Evolutionary conservation across 495 filamentous ascomycete species (phyloP).

Genomic region (Penicilliopsis zonata): DNA sequence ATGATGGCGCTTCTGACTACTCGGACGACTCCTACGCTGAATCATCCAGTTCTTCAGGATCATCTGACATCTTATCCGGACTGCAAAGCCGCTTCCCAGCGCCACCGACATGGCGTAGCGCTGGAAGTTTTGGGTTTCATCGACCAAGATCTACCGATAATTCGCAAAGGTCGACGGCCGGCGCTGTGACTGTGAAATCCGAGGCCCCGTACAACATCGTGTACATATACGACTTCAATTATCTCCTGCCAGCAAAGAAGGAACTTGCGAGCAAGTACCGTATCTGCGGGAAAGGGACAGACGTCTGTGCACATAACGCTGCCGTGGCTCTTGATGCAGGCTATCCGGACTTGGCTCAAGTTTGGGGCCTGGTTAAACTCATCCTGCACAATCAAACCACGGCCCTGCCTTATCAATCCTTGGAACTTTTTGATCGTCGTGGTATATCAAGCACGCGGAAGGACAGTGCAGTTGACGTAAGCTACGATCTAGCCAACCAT

Average conservation of each 20-base stretch:
- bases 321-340: conserved; percentile 63
- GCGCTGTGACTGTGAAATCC: conserved; percentile 20
- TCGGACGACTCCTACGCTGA: conserved; percentile 58
- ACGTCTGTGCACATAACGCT: conserved; percentile 76
- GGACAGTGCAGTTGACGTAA: conserved; percentile 23
- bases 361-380: conserved; percentile 73
- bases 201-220: conserved; percentile 42
- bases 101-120: conserved; percentile 41
- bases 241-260: conserved; percentile 62
- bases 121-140: conserved; percentile 31
- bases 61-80: conserved; percentile 41
- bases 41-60: conserved; percentile 60
- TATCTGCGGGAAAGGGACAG: conserved; percentile 68
- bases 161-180: conserved; percentile 44
- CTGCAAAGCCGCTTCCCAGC: conserved; percentile 37
- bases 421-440: conserved; percentile 50
- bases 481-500: conserved; percentile 12
- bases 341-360: conserved; percentile 59
- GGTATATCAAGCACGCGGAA: conserved; percentile 11
- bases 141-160: conserved; percentile 37
- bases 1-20: conserved; percentile 39
- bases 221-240: conserved; percentile 55
- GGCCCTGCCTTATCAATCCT: conserved; percentile 28
- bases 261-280: conserved; percentile 65
- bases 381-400: conserved; percentile 66